Percentiles rank a stretch among this genome's conserved stretches.
Evolutionary conservation across 345 rosid species (phyloP).

Genomic region (Heritiera littoralis): DNA sequence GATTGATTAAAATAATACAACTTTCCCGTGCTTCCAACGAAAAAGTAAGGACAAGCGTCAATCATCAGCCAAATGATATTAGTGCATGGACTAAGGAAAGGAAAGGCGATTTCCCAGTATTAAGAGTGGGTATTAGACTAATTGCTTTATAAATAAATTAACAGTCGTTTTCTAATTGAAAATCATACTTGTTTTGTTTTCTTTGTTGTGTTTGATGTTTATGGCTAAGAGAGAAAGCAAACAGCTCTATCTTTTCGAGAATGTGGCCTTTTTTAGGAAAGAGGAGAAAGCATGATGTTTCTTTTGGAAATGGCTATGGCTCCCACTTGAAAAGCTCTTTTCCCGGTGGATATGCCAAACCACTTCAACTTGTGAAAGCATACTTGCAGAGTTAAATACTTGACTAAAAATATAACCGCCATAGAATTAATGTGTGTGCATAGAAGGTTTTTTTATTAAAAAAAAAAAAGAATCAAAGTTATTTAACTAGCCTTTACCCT

Average conservation of each 20-base stretch:
- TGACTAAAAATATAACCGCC: background rate
- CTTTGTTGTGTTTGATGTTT: background rate
- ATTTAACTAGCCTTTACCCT: background rate
- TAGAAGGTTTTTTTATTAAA: too few species aligned
- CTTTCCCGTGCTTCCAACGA: background rate
- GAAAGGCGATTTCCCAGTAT: background rate
- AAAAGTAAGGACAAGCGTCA: slow-evolving; percentile 42
- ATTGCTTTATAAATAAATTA: background rate
- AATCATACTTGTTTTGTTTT: background rate
- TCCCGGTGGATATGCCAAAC: background rate
- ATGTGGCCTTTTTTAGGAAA: background rate
- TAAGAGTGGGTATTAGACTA: background rate
- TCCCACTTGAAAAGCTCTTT: background rate
- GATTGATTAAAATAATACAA: slow-evolving; percentile 17
- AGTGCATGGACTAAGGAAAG: slow-evolving; percentile 21
- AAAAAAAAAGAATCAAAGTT: background rate
- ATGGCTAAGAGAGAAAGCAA: background rate
- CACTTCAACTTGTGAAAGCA: too few species aligned
- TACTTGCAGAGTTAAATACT: background rate
- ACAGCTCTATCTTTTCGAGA: background rate
- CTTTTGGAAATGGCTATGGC: background rate
- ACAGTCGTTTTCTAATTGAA: background rate
- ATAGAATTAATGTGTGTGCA: background rate
- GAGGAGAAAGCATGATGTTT: background rate
- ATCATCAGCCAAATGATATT: slow-evolving; percentile 38